Base-by-base conservation (phyloP, 2,329 filamentous ascomycete genomes). In the Penicillium vulpinum region DNA sequence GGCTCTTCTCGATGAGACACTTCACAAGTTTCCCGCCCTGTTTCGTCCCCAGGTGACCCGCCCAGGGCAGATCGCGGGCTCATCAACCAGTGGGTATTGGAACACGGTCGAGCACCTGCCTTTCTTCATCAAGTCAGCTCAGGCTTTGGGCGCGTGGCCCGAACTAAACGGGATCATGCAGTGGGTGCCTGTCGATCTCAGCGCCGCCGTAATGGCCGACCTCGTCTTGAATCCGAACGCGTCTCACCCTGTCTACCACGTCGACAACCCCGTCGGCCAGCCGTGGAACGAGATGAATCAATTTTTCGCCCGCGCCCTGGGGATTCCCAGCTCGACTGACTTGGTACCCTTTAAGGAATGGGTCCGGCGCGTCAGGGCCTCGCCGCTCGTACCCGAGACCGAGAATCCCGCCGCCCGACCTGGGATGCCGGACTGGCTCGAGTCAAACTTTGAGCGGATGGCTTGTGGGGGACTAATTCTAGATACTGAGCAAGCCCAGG, bases 191-290 rank as follows among this genome's bases (percentile, higher is more conserved):
- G 52, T 61, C 16, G 57, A 60, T 18, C 21, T 10, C 9, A 31
- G 31, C 26, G 51, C 55, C 15, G 16, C 29, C 13, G 29, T 53
- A 29, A 50, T 54, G 29, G 51, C 33, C n/a, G 58, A 61, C 7
- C 39, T 60, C 9, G 28, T 24, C 21, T 15, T 28, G 7, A 43
- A 50, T 13, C 16, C 35, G 1, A 18, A 29, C 33, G 46, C 41
- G 5, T 11, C 47, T 3, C 31, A 61, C 38, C 51, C 57, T 8
- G 44, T 61, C 43, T 61, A 61, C 41, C 59, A 61, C 47, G 33
- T 61, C 22, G 59, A 61, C 52, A 61, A 61, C 35, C 59, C 59
- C 2, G 43, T 57, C 15, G 41, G 48, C 24, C 52, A 59, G 52
- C 47, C 41, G 6, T 61, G 59, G 59, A 44, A 56, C 31, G 40